Evolutionary conservation across 164 flowering plant species (phyloP), one percentile per base, ranked within the genome.

Genomic region (Pachysandra terminalis): DNA sequence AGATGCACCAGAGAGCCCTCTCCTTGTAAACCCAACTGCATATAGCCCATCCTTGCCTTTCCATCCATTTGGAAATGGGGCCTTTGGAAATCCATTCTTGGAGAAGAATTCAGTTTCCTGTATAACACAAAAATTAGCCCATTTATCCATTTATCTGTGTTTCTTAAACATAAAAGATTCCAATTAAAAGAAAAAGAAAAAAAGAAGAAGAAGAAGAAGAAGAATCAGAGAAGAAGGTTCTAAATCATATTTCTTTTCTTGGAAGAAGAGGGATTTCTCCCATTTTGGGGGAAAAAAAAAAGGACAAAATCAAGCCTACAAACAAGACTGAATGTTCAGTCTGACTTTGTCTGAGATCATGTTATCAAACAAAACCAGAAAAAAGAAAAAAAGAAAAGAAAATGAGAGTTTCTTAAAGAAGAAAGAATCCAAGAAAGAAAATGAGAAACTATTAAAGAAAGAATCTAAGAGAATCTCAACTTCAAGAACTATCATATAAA

Each of bases 1-100:
- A n/a, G 95, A 86, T 60, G 93, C 96, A 76, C 98, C 98, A 49
- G 96, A 85, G 26, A 93, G 80, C 19, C 98, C 98, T 83, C 85
- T 91, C 74, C 81, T 90, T 65, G 96, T 85, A 82, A 93, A 93
- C 76, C 98, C 98, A 66, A 86, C 96, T 73, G 97, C 96, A 74
- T 93, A 93, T 0, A 93, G 80, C 49, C 98, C 98, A 9, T 75
- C 72, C 19, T 85, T 79, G 2, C 96, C 97, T 74, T 91, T 93
- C 98, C 98, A 93, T 0, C 89, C 86, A 80, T 90, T 83, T 68
- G 96, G 96, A 73, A 86, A 88, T 68, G 89, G 83, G 23, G 85
- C 62, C 74, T 78, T 88, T 60, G 97, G 97, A 37, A 90, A 70
- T 49, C 98, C 98, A 61, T 85, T 79, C 25, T 80, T 78, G 13